Base-by-base conservation (phyloP, 2,329 filamentous ascomycete species). In the Teratosphaeria viscida region DNA sequence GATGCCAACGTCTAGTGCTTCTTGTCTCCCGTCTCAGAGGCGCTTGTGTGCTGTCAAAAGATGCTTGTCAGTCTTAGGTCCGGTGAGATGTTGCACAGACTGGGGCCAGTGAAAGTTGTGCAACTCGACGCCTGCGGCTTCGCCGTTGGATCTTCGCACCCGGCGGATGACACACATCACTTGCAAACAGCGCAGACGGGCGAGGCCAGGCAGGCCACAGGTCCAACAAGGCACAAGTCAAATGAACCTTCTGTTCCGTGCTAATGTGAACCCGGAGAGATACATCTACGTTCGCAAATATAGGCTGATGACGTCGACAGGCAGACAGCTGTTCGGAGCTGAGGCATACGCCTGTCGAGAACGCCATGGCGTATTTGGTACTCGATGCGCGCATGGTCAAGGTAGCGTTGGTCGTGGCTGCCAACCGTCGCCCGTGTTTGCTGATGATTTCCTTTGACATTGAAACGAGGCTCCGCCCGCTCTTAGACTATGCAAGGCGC, bases 391-490 rank as follows among this genome's bases (percentile, higher is more conserved):
- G 60, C 61, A 56, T 61, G 55, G 60, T 39, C 39, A 32, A 32
- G 29, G 29, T 32, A 49, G 52, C 54, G n/a, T 49, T 54, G 29
- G 55, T 54, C 60, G 57, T 62, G 62, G 62, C 58, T 57, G 55
- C 58, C 58, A 62, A 56, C 29, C 16, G 43, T 57, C 10, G 32
- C 52, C 57, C 58, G 57, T 59, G 60, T 57, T 57, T 59, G 23
- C 55, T 56, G 57, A 52, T 56, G 57, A 52, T 34, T n/a, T 60
- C 43, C 35, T 39, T 37, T 58, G 16, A 35, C 26, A 32, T 26
- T 54, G 52, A 59, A 43, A 59, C 53, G 29, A 55, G 19, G 52
- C 54, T 52, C 35, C 29, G 32, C 23, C 39, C 37, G 32, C 27
- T 14, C 14, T 19, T 54, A 1, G 26, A 37, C 37, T 49, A 61